Evolutionary conservation across 73 alveolate genomes (phyloP).

Genomic region (Durusdinium trenchii): DNA sequence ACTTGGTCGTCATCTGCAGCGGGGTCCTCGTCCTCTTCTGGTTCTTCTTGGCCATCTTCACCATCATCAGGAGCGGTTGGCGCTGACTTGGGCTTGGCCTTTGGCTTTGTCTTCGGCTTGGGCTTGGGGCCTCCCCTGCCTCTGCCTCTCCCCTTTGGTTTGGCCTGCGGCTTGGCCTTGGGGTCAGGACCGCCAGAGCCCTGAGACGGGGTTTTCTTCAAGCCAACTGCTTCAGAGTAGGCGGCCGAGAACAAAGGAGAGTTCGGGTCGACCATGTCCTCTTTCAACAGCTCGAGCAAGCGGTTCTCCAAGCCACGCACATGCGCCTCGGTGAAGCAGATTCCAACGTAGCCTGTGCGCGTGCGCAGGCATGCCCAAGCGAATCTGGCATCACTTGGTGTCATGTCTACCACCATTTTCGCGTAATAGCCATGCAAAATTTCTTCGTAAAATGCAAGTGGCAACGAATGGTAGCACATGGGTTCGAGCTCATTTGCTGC

Average conservation of each 20-base stretch:
- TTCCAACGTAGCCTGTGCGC: slow-evolving; percentile 20
- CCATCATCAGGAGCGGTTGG: too few relatives aligned
- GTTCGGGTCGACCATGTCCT: background rate
- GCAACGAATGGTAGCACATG: background rate
- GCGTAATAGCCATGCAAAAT: background rate
- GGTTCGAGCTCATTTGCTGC: background rate
- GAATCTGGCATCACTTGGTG: slow-evolving; percentile 14
- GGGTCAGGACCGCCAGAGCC: background rate
- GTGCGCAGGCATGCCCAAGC: slow-evolving; percentile 15
- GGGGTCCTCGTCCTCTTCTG: too few relatives aligned
- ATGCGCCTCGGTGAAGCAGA: background rate
- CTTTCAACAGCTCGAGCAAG: background rate
- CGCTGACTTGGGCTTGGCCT: background rate
- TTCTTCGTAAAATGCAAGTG: background rate
- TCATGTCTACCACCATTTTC: background rate
- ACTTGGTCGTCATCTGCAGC: too few relatives aligned
- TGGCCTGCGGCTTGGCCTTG: background rate
- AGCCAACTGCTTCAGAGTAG: background rate
- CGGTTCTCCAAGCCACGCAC: background rate
- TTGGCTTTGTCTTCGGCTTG: too few relatives aligned
- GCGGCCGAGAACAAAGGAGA: background rate
- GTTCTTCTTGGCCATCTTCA: too few relatives aligned
- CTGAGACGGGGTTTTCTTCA: too few relatives aligned
- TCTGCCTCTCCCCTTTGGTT: too few relatives aligned
- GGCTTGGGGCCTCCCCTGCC: too few relatives aligned